Evolutionary conservation across 495 filamentous ascomycete genomes (phyloP), one percentile per base, ranked within the genome.

Genomic region (Pyronema domesticum): DNA sequence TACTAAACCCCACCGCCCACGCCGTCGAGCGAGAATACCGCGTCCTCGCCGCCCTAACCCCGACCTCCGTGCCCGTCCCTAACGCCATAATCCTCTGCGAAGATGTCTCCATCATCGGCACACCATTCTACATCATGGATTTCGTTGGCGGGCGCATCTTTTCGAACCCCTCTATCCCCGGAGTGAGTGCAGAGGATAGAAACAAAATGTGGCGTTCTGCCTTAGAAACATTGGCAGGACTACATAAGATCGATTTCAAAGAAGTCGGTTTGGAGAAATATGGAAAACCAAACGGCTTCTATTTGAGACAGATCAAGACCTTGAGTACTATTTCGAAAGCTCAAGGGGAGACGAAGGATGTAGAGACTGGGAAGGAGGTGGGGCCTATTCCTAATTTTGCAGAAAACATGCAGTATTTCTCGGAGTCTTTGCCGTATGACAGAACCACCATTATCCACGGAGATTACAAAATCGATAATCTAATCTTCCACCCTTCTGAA

Each of bases 401-500:
- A 17, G 82, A 85, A 34, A 83, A 60, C 52, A 60, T 89, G 54
- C 65, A 64, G 2, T 95, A 89, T 70, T 95, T 96, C 62, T 70
- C 78, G 55, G 67, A 70, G 56, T 74, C 70, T 34, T 86, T 93
- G 65, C 89, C 91, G 1, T 73, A 72, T 34, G 89, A 95, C 61
- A 73, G 84, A 42, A 46, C 40, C 3, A 80, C 77, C 18, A 72
- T 95, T 17, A 80, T 98, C 23, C 91, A 98, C 62, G 91, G 91
- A 23, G 91, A 98, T 62, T 98, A 89, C 72, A 98, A 98, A 70
- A 89, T 98, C 63, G 91, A 98, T 67, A 98, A 98, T 61, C 70
- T 96, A 55, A 83, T 98, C 44, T 98, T 89, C 67, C 86, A 94
- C 68, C 80, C 83, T 69, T 88, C 80, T 0, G 86, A 93, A 68